Conservation (phyloP, 768 basidiomycete genomes). For the Pleurotus platypus region DNA sequence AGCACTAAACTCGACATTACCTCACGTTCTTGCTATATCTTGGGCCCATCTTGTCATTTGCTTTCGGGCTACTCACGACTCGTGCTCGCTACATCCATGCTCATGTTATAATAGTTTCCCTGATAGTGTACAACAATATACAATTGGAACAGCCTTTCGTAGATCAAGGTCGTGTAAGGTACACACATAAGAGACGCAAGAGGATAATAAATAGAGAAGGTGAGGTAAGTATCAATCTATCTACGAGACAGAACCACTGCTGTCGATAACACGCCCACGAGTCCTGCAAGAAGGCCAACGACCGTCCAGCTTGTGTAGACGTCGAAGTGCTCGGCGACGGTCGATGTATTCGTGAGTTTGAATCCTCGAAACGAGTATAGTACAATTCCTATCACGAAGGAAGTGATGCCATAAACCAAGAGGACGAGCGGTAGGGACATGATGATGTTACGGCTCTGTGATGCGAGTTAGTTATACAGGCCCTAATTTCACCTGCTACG, state of each 20-base stretch:
- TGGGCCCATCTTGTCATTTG: not conserved
- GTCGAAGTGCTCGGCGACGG: conserved; percentile 41
- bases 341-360: conserved; percentile 31
- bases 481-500: not conserved
- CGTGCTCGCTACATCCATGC: not conserved
- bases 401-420: conserved; percentile 65
- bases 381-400: conserved; percentile 62
- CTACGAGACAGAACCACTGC: conserved; percentile 35
- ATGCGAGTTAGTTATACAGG: not conserved
- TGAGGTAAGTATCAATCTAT: not conserved
- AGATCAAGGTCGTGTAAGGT: too few relatives aligned
- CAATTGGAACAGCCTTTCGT: not conserved
- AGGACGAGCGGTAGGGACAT: conserved; percentile 75
- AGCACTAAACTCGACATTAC: too few relatives aligned
- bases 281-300: conserved; percentile 58
- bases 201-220: conserved; percentile 4
- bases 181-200: not conserved
- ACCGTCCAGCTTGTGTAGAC: conserved; percentile 63
- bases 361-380: conserved; percentile 62
- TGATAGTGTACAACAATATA: not conserved
- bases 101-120: not conserved
- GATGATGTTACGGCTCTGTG: conserved; percentile 56
- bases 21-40: too few relatives aligned
- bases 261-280: conserved; percentile 59
- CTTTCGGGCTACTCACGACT: not conserved